Percentiles rank a stretch among this genome's conserved stretches.
phyloP scores from a whole-genome alignment of 805 yeast species.

The Vanderwaltozyma polyspora region DNA sequence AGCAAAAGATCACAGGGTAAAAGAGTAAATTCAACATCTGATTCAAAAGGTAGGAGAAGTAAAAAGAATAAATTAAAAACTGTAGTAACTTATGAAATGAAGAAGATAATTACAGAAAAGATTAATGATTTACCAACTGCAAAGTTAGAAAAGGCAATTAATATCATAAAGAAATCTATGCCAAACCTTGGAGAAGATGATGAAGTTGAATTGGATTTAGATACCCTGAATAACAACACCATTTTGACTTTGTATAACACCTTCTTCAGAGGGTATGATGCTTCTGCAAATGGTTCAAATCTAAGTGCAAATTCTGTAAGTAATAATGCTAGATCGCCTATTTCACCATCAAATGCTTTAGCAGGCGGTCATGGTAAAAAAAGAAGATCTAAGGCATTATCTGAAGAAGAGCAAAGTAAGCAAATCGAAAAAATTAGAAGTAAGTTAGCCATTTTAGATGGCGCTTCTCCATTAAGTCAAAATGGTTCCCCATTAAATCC shows the following conservation, averaged over 20 bases:
- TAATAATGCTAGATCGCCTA: slow-evolving; percentile 9
- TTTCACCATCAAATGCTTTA: slow-evolving; percentile 21
- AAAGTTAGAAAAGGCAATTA: slow-evolving; percentile 71
- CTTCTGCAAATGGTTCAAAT: slow-evolving; percentile 21
- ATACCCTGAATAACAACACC: slow-evolving; percentile 76
- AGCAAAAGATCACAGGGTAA: slow-evolving; percentile 28
- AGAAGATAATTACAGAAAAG: slow-evolving; percentile 80
- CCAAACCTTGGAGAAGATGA: slow-evolving; percentile 55
- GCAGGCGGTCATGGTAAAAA: slow-evolving; percentile 17
- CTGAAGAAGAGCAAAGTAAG: slow-evolving; percentile 54
- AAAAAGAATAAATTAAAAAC: slow-evolving; percentile 25
- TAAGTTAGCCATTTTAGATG: slow-evolving; percentile 64
- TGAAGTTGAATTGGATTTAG: slow-evolving; percentile 94
- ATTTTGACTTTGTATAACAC: slow-evolving; percentile 74
- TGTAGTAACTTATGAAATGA: slow-evolving; percentile 89
- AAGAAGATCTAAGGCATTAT: slow-evolving; percentile 44
- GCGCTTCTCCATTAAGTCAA: slow-evolving; percentile 36
- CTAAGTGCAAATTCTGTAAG: slow-evolving; percentile 13
- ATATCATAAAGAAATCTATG: slow-evolving; percentile 72
- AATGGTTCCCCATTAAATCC: slow-evolving; percentile 30
- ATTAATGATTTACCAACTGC: slow-evolving; percentile 69
- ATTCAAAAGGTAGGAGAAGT: slow-evolving; percentile 6
- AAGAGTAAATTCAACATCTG: slow-evolving; percentile 23
- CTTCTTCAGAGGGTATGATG: slow-evolving; percentile 45
- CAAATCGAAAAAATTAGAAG: slow-evolving; percentile 63